These are phyloP conservation scores for Lepraria neglecta DNA, from an alignment of 495 filamentous ascomycete species.

Conservation along the genomic window DNA sequence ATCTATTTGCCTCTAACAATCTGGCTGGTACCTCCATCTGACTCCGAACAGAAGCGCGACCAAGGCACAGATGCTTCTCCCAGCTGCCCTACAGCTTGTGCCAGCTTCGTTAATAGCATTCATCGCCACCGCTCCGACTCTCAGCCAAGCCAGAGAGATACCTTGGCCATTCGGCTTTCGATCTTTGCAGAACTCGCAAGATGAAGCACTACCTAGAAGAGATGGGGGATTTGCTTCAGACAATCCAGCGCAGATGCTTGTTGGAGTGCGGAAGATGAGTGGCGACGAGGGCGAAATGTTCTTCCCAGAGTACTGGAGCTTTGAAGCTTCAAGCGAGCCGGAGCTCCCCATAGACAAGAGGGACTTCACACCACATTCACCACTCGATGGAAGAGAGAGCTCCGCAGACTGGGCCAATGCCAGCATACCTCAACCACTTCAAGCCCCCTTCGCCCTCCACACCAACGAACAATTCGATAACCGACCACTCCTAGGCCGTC, in stretches of 20 bases:
- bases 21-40: neutral
- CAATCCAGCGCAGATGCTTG: constrained; percentile 32
- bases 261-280: constrained; percentile 68
- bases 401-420: constrained; percentile 20
- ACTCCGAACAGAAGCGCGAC: neutral
- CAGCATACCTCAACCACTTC: constrained; percentile 33
- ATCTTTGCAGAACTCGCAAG: neutral
- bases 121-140: neutral
- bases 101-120: constrained; percentile 19
- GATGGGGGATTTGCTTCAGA: constrained; percentile 15
- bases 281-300: constrained; percentile 81
- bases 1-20: neutral
- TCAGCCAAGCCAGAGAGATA: neutral
- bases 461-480: constrained; percentile 14
- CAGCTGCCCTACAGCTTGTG: constrained; percentile 6
- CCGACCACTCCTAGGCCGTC: constrained; percentile 25
- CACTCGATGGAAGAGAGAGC: neutral
- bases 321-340: constrained; percentile 32
- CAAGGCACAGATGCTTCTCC: neutral
- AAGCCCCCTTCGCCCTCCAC: constrained; percentile 40
- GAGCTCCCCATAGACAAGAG: constrained; percentile 35
- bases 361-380: neutral
- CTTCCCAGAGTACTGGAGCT: constrained; percentile 57
- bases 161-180: constrained; percentile 13
- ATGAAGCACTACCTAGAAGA: neutral